Evolutionary conservation across 1,284 basidiomycete genomes (phyloP), one percentile per base, ranked within the genome.

Genomic region (Microbotryum scabiosae): DNA sequence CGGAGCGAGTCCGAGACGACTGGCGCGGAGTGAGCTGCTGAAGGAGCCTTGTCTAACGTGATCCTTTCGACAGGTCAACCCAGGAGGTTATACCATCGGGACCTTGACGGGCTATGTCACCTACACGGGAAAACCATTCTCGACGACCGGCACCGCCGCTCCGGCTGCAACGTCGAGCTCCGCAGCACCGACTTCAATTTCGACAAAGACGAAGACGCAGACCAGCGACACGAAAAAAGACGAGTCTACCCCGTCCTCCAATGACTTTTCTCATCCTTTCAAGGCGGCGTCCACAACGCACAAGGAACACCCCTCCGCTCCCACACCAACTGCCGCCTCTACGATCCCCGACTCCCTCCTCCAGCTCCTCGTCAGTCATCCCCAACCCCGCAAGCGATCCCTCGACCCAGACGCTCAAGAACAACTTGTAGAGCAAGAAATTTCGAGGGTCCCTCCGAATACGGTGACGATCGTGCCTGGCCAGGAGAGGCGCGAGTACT

Each of bases 71-170:
- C 46, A 65, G 64, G 56, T 65, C 28, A 67, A 67, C 57, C 66
- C 66, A 2, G 63, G 60, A 4, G 66, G 66, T 1, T 59, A 55
- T 47, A 65, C 64, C 2, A 62, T 68, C 41, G 66, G 64, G 3
- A 68, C 66, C 1, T 7, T 68, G 30, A 65, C 66, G 25, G 64
- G 57, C 8, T 67, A 62, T 51, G 65, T 67, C n/a, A 59, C 56
- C 53, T 26, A 26, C 36, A 41, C 36, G 12, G 36, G 36, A 9
- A n/a, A 16, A 5, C 20, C 36, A 18, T 45, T 26, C 32, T n/a
- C 47, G 18, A 32, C 51, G 12, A 52, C 18, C 32, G 5, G 32
- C 14, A 5, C 51, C 12, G 30, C 51, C 14, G 32, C 21, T 6
- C 20, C 51, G 0, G 18, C 51, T 41, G 28, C 51, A 6, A 21